Evolutionary conservation across 164 flowering plant species (phyloP), one percentile per base, ranked within the genome.

Genomic region (Platanus orientalis): DNA sequence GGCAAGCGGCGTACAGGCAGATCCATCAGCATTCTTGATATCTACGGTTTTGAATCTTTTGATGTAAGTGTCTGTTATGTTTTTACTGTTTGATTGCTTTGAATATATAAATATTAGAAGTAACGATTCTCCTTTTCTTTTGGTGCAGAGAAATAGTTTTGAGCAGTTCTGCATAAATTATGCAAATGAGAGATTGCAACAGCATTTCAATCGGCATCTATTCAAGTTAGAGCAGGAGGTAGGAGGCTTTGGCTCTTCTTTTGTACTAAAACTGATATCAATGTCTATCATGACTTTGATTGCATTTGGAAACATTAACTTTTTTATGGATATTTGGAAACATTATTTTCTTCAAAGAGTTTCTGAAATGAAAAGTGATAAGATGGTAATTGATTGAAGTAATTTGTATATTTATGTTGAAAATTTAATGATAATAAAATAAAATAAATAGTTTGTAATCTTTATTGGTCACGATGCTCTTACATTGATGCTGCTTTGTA

Each of bases 191-290:
- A 85, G 99, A 70, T 66, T 94, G 74, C 99, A 94, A 69, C 97
- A 94, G 54, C 99, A 91, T 71, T 94, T 92, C 58, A 92, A 92
- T 72, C 96, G 97, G 28, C 99, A 94, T 74, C 75, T 94, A 67
- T 94, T 94, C 80, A 94, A 94, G 76, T 73, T 94, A 69, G 97
- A 92, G 75, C 99, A 94, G 63, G 99, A 94, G 96, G 99, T 94
- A 72, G 13, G 50, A 42, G 2, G 57, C 68, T 11, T 34, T 2
- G 28, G 39, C n/a, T 58, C 16, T 25, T 57, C 6, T n/a, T 25
- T 28, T 28, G 2, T 27, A 21, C 27, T 5, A 27, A 29, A 54
- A 32, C 10, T 36, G 9, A 34, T 32, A 45, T 17, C 28, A 30
- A 19, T 47, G 30, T 47, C 30, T 21, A 24, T 36, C 39, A 47